Evolutionary conservation across 768 basidiomycete species (phyloP).

Genomic region (Boletellus sp.): DNA sequence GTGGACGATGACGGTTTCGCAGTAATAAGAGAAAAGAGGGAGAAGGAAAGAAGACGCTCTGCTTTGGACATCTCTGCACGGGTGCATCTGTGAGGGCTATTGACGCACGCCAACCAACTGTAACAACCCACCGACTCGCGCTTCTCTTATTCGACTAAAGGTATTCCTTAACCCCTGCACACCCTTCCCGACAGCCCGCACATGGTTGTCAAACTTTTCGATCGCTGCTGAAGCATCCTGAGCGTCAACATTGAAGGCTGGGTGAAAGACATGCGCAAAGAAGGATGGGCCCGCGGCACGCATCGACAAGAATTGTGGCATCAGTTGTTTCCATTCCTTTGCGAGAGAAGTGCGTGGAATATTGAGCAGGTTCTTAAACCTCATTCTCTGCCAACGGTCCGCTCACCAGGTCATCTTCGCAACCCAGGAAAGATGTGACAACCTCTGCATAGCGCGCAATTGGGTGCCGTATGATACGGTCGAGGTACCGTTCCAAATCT

Average conservation of each 20-base stretch:
- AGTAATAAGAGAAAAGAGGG: conserved; percentile 71
- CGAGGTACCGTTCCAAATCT: conserved; percentile 77
- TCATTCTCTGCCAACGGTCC: background rate
- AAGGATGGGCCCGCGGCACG: conserved; percentile 72
- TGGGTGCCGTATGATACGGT: conserved; percentile 67
- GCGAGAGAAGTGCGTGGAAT: background rate
- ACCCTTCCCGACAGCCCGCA: conserved; percentile 61
- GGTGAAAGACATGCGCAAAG: conserved; percentile 78
- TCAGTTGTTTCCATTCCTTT: conserved; percentile 70
- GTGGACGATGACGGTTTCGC: conserved; percentile 55
- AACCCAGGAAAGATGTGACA: conserved; percentile 73
- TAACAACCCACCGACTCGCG: conserved; percentile 53
- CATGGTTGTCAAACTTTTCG: conserved; percentile 62
- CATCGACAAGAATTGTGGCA: conserved; percentile 56
- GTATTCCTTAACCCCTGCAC: conserved; percentile 63
- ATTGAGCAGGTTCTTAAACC: background rate
- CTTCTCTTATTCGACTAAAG: conserved; percentile 61
- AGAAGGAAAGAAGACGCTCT: conserved; percentile 69
- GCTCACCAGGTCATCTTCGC: conserved; percentile 71
- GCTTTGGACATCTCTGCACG: conserved; percentile 73
- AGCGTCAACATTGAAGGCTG: conserved; percentile 76
- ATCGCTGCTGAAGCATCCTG: conserved; percentile 62
- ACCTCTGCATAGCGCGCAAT: conserved; percentile 76
- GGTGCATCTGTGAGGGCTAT: background rate
- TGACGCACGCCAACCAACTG: background rate